Evolutionary conservation across 2,329 filamentous ascomycete genomes (phyloP), one percentile per base, ranked within the genome.

Genomic region (Aureobasidium sp.): DNA sequence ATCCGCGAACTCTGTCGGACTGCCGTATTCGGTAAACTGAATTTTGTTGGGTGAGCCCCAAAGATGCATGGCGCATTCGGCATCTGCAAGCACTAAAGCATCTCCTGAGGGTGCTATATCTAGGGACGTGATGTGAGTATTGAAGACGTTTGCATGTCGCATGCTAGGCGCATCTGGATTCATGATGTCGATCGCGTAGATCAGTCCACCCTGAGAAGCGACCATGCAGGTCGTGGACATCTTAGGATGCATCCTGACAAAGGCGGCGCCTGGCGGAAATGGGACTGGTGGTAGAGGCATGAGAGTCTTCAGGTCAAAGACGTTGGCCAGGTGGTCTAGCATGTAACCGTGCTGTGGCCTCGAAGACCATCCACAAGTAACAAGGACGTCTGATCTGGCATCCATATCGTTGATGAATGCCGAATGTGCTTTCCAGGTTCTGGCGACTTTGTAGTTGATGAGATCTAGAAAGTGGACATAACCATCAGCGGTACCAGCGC

Each of bases 351-450:
- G 85, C 66, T 90, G 81, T 69, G 92, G 91, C 66, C 93, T 85
- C 29, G 91, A 82, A 1, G 93, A 96, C 75, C 90, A 96, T 39
- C 94, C 94, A 73, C 94, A 99, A 5, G 94, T 97, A 29, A 97
- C 89, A 59, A 99, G 85, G 67, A 94, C 94, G 73, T 97, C 93
- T 70, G 94, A 90, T 71, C 94, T 90, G 9, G 92, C 91, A 76
- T 99, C 94, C 90, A 99, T 97, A 73, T 97, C 93, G 73, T 91
- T 96, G 72, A 99, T 90, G 57, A 86, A 84, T 9, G 90, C 89
- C 1, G 88, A 87, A 71, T 99, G 94, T 0, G 93, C 91, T 71
- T 90, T 90, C 89, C 94, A 99, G 11, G 85, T 85, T 72, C 93
- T 95, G 67, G 94, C 80, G 5, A 96, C 82, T 45, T 84, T 82